phyloP scores from a whole-genome alignment of 2,329 filamentous ascomycete genomes.

The Alternaria panax region DNA sequence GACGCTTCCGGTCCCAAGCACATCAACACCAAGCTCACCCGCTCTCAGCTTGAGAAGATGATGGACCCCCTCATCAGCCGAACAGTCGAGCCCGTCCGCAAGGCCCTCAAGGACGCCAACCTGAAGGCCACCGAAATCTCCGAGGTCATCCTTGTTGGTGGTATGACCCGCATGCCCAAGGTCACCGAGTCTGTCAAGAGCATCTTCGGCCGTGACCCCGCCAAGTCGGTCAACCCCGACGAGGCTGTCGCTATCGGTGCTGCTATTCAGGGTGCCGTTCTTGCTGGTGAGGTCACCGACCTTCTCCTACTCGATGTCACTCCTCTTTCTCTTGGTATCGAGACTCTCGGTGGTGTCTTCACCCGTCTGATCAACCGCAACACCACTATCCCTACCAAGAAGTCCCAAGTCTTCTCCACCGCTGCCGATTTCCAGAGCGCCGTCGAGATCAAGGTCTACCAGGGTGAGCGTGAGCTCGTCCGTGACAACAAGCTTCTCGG shows the following conservation, averaged over 20 bases:
- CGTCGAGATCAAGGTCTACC: slow-evolving; percentile 99
- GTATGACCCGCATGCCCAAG: slow-evolving; percentile 99
- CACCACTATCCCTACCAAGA: slow-evolving; percentile 99
- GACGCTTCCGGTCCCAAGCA: slow-evolving; percentile 96
- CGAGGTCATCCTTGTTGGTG: slow-evolving; percentile 97
- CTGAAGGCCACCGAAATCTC: slow-evolving; percentile 93
- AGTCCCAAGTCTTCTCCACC: slow-evolving; percentile 97
- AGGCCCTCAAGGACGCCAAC: slow-evolving; percentile 94
- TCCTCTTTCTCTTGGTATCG: slow-evolving; percentile 95
- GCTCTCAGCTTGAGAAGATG: slow-evolving; percentile 90
- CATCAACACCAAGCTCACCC: slow-evolving; percentile 94
- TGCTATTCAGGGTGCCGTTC: slow-evolving; percentile 94
- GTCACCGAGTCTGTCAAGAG: slow-evolving; percentile 93
- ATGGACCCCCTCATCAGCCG: slow-evolving; percentile 86
- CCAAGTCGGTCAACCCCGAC: slow-evolving; percentile 98
- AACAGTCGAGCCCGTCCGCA: slow-evolving; percentile 91
- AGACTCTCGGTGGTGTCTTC: slow-evolving; percentile 97
- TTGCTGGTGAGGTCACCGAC: slow-evolving; percentile 95
- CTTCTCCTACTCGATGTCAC: slow-evolving; percentile 95
- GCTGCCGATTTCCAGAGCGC: slow-evolving; percentile 98
- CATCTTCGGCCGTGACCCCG: slow-evolving; percentile 94
- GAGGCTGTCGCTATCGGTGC: slow-evolving; percentile 98
- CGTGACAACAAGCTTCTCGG: slow-evolving; percentile 98
- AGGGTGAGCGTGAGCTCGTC: slow-evolving; percentile 99
- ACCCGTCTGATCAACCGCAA: slow-evolving; percentile 98